Evolutionary conservation across 805 yeast species (phyloP).

Genomic region (Kurtzmaniella fragi): DNA sequence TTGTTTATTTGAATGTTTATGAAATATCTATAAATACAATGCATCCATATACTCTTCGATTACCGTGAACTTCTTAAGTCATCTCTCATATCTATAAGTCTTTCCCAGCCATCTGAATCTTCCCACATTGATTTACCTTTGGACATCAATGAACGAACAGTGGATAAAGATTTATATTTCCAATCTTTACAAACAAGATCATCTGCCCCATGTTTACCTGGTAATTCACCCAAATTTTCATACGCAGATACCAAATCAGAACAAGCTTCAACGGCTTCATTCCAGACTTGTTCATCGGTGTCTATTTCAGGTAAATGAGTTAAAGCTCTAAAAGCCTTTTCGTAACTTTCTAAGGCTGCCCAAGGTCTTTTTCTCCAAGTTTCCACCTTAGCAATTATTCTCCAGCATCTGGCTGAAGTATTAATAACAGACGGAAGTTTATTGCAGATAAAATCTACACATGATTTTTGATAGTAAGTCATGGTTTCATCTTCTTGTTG

Average conservation of each 20-base stretch:
- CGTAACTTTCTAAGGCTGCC: constrained; percentile 80
- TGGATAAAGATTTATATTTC: constrained; percentile 75
- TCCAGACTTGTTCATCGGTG: constrained; percentile 61
- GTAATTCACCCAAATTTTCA: constrained; percentile 78
- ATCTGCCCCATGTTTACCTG: constrained; percentile 75
- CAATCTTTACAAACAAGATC: constrained; percentile 88
- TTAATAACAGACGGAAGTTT: constrained; percentile 65
- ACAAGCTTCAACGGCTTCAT: constrained; percentile 74
- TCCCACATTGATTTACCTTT: constrained; percentile 81
- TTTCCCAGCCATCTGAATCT: constrained; percentile 71
- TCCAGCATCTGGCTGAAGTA: constrained; percentile 69
- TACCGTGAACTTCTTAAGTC: constrained; percentile 20
- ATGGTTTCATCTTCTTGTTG: constrained; percentile 29
- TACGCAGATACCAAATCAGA: constrained; percentile 79
- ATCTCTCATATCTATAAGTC: constrained; percentile 48
- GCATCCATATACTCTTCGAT: neutral
- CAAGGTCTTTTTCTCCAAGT: constrained; percentile 85
- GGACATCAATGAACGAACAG: constrained; percentile 69
- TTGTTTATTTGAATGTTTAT: too few relatives aligned
- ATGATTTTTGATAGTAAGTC: constrained; percentile 60
- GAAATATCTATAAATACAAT: too few relatives aligned
- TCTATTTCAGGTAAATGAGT: constrained; percentile 61
- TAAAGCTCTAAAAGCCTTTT: constrained; percentile 77
- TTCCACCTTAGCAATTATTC: constrained; percentile 78
- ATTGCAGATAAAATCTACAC: constrained; percentile 67